Percentiles rank a stretch among this genome's conserved stretches.
phyloP scores from a whole-genome alignment of 2,329 filamentous ascomycete species.

The Pleomassaria siparia region DNA sequence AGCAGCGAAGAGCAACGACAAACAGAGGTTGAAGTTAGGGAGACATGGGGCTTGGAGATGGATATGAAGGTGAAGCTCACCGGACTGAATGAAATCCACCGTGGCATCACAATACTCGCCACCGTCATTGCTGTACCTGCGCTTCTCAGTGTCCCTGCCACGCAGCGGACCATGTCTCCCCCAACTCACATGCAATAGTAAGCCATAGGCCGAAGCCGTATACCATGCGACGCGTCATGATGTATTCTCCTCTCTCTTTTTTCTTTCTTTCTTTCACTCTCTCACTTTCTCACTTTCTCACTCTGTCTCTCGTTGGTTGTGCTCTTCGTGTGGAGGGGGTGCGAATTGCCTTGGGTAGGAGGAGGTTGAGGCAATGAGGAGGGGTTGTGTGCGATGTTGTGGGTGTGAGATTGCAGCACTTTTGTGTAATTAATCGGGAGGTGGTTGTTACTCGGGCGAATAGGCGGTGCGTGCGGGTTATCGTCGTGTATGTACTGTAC shows the following conservation, averaged over 20 bases:
- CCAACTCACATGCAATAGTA: constrained; percentile 45
- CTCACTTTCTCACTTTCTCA: too few relatives aligned
- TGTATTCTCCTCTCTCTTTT: constrained; percentile 6
- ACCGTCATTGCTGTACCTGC: constrained; percentile 72
- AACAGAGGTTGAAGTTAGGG: neutral
- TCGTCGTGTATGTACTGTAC: constrained; percentile 1
- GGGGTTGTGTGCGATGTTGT: neutral
- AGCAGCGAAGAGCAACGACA: neutral
- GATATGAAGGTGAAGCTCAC: constrained; percentile 39
- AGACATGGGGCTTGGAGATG: neutral
- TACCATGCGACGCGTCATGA: constrained; percentile 52
- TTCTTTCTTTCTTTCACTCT: neutral
- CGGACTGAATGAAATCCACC: constrained; percentile 68
- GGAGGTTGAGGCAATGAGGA: neutral
- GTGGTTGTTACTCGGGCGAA: neutral
- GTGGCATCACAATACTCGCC: constrained; percentile 66
- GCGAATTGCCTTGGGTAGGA: neutral
- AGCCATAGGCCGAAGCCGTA: constrained; percentile 53
- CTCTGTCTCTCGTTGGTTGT: too few relatives aligned
- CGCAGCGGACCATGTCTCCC: neutral
- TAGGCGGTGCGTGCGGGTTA: constrained; percentile 1
- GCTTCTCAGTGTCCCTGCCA: constrained; percentile 1
- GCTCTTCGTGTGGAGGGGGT: neutral
- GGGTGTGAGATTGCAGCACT: neutral
- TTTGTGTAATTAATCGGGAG: neutral